phyloP scores from a whole-genome alignment of 345 rosid genomes.

The Salix dunnii region DNA sequence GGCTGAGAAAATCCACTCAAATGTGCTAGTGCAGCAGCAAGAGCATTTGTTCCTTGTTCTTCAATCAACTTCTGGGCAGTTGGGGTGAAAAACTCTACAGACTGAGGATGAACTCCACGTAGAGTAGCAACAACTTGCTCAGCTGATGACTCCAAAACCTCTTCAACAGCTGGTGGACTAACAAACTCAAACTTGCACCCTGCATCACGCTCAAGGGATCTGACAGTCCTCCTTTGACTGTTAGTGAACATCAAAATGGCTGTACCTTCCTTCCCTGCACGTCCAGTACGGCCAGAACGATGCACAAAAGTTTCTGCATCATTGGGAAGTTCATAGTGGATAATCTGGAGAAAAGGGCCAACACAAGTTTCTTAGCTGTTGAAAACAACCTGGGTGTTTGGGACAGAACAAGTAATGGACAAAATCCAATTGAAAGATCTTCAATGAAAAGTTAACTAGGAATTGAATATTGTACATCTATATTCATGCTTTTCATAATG shows the following conservation, averaged over 20 bases:
- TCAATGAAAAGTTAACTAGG: neutral
- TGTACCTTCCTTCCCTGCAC: constrained; percentile 96
- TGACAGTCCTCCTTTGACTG: constrained; percentile 85
- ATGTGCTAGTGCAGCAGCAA: constrained; percentile 94
- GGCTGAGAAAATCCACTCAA: constrained; percentile 89
- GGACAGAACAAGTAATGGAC: neutral
- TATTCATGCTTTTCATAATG: neutral
- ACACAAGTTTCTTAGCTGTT: constrained; percentile 8
- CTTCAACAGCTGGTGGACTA: constrained; percentile 72
- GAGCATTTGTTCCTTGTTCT: constrained; percentile 79
- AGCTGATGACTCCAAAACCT: constrained; percentile 79
- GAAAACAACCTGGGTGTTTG: neutral
- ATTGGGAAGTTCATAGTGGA: constrained; percentile 97
- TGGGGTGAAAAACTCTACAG: constrained; percentile 67
- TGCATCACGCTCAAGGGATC: constrained; percentile 85
- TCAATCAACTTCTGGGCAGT: constrained; percentile 70
- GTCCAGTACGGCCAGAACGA: constrained; percentile 99
- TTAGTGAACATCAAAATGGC: constrained; percentile 78
- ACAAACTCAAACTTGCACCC: constrained; percentile 87
- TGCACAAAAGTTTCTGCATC: constrained; percentile 97
- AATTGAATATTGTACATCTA: neutral
- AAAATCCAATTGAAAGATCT: neutral
- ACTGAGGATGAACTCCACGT: constrained; percentile 83
- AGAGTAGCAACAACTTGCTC: constrained; percentile 84
- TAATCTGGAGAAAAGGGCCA: constrained; percentile 47